Evolutionary conservation across 140 eudicot species (phyloP).

Genomic region (Ambrosia hybrid): DNA sequence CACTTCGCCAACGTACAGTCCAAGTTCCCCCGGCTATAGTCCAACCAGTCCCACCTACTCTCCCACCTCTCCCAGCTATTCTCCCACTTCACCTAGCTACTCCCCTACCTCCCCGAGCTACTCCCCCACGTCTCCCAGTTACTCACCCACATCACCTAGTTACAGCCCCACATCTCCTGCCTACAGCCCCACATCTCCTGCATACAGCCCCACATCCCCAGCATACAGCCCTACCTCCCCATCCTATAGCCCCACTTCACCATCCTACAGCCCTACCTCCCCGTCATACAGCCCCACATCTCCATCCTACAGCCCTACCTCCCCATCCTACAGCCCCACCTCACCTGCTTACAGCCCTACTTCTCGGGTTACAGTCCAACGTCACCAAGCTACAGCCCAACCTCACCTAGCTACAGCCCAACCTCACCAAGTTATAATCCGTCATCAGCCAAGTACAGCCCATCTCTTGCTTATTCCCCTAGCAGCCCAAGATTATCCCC

Average conservation of each 20-base stretch:
- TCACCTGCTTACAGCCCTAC: slow-evolving; percentile 84
- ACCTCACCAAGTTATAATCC: slow-evolving; percentile 67
- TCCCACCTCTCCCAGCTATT: slow-evolving; percentile 81
- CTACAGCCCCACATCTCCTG: slow-evolving; percentile 89
- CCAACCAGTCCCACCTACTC: slow-evolving; percentile 90
- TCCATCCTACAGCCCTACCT: slow-evolving; percentile 81
- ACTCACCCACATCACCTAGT: slow-evolving; percentile 80
- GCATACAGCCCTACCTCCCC: slow-evolving; percentile 90
- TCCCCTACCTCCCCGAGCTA: slow-evolving; percentile 68
- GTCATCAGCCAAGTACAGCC: slow-evolving; percentile 66
- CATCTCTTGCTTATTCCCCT: slow-evolving; percentile 63
- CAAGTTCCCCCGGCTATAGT: slow-evolving; percentile 84
- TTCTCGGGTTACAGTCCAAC: slow-evolving; percentile 77
- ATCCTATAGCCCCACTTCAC: slow-evolving; percentile 80
- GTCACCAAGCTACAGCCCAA: slow-evolving; percentile 83
- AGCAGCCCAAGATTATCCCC: slow-evolving; percentile 67
- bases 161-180: slow-evolving; percentile 82
- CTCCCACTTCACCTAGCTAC: slow-evolving; percentile 75
- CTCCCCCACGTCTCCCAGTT: slow-evolving; percentile 74
- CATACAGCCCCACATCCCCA: slow-evolving; percentile 89
- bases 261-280: slow-evolving; percentile 80
- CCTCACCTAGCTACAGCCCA: slow-evolving; percentile 84
- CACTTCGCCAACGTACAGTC: slow-evolving; percentile 82
- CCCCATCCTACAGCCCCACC: slow-evolving; percentile 86
- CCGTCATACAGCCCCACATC: slow-evolving; percentile 92